Evolutionary conservation across 2,329 filamentous ascomycete species (phyloP), one percentile per base, ranked within the genome.

Genomic region (Trichoderma koningiopsis): DNA sequence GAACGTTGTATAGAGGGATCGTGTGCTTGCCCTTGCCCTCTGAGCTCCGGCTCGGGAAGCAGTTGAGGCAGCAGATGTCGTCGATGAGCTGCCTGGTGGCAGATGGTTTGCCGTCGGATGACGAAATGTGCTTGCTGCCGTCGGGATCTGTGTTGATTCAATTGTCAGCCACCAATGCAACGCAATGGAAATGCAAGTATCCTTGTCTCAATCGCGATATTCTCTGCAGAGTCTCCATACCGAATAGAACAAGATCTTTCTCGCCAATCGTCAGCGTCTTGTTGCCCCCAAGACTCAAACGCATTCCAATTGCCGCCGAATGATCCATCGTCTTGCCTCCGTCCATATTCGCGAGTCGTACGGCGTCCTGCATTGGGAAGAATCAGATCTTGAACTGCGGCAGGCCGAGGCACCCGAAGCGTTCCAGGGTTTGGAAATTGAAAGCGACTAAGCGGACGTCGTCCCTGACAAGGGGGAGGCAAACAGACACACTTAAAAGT

Each of bases 1-100:
- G 88, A 71, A 97, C 82, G 77, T 97, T 92, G 82, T 92, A 94
- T 71, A 93, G 90, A 2, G 92, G 89, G 35, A 97, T 91, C 5
- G 75, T 75, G 27, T 77, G 72, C 13, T 73, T 76, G 10, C 72
- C 68, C 56, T 69, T 60, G n/a, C 71, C 69, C 63, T 73, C 78
- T 79, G 58, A 49, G 24, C 35, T 35, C 35, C 35, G 52, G 43
- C 22, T 11, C 37, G 53, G 68, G 68, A 47, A 71, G 70, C 68
- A 47, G 37, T 37, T 49, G 70, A 57, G 57, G 52, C 33, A 24
- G 31, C 47, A 68, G 19, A 68, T 6, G 33, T 49, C 40, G 1
- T 61, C 65, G 31, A 60, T 49, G 65, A 61, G 31, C 40, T 68
- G 56, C 65, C 53, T 68, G 65, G 47, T 57, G 65, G 52, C 37